A percentile compares a stretch with the other conserved stretches of the same genome.
Evolutionary conservation across 306 rosid species (phyloP).

Genomic region (Lupinus albus): DNA sequence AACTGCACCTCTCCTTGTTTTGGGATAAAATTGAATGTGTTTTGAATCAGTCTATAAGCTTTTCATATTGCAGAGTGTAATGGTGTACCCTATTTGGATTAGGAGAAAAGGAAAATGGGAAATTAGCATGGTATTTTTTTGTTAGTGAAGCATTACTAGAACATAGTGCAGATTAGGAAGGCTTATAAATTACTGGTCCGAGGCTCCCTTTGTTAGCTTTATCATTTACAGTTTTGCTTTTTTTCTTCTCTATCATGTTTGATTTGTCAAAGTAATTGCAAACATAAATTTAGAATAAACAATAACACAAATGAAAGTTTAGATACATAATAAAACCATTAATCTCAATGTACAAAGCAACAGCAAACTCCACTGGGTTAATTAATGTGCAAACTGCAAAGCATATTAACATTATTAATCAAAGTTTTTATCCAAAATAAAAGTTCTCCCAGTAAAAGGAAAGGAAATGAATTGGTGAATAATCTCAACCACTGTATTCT

Average conservation of each 20-base stretch:
- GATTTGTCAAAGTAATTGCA: neutral
- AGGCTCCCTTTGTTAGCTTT: neutral
- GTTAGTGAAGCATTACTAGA: neutral
- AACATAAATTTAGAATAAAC: neutral
- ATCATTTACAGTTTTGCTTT: neutral
- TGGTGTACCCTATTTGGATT: neutral
- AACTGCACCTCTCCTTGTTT: no score
- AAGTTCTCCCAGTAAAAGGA: slow-evolving; percentile 2
- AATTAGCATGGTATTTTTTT: slow-evolving; percentile 1
- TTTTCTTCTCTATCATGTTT: neutral
- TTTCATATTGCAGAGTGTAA: neutral
- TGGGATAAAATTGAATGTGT: neutral
- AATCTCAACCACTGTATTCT: slow-evolving; percentile 8
- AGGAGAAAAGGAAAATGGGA: slow-evolving; percentile 12
- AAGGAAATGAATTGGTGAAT: neutral
- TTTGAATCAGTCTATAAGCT: neutral
- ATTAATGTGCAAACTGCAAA: neutral
- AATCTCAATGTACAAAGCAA: neutral
- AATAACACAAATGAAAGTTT: neutral
- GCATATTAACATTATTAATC: slow-evolving; percentile 15
- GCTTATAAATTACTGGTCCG: neutral
- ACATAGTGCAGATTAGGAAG: neutral
- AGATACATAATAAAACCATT: no score
- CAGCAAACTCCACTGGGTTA: neutral
- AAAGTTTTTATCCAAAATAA: neutral